Evolutionary conservation across 75 land plant species (phyloP), one percentile per base, ranked within the genome.

Genomic region (Larix kaempferi): DNA sequence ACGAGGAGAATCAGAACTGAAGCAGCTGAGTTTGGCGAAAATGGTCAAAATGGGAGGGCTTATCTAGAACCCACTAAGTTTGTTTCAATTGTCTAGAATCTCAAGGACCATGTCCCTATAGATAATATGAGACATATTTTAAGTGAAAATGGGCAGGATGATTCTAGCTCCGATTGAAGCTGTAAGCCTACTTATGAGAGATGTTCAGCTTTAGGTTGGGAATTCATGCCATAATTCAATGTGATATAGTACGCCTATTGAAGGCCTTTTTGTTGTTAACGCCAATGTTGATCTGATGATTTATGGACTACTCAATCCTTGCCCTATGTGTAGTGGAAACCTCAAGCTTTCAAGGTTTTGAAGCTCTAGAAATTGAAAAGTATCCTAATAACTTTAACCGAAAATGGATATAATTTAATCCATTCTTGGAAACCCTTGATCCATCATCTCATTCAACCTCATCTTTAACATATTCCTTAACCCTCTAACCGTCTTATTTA

Each of bases 201-300:
- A 60, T 71, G 54, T 74, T 79, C 74, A 7, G 78, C 76, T 83
- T 78, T 10, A 77, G 74, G 29, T 79, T 52, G 29, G 59, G 59
- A 79, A 80, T 77, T 61, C 78, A 59, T 76, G 57, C 67, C 49
- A 27, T 73, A 57, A 57, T 83, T 83, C 71, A 60, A 21, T 19
- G 63, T 60, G 6, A 2, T 60, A 10, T 60, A 60, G 23, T 22
- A 60, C 63, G 5, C 0, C 4, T 10, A 21, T 60, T 26, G 23
- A 25, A 11, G 0, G 6, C 0, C 0, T 13, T 65, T 65, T 17
- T 21, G 0, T 13, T 49, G 37, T 76, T 76, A 19, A 63, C 0
- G 13, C 25, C 85, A 90, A 89, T 81, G 86, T 83, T 52, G 93
- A 90, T 57, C 49, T 81, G 74, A 41, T 93, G 77, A 86, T 93